Percentiles rank a stretch among this genome's conserved stretches.
Conservation (phyloP, 257 asterid species). For the Thymus quinquecostatus region DNA sequence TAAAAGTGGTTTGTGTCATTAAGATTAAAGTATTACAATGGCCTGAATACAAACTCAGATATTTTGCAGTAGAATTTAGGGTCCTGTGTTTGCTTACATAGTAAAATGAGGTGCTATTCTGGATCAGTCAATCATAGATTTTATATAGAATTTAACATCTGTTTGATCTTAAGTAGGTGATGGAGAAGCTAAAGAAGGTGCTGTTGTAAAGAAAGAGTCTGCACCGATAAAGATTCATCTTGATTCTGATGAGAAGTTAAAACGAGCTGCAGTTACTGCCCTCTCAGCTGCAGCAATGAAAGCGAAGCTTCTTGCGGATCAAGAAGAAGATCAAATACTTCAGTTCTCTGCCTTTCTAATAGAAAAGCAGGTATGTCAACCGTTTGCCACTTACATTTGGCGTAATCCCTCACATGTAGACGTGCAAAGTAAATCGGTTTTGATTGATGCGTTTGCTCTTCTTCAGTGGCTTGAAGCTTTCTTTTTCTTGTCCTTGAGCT, state of each 20-base stretch:
- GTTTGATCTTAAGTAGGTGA: constrained; percentile 42
- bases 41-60: constrained; percentile 3
- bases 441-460: constrained; percentile 23
- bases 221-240: constrained; percentile 39
- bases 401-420: constrained; percentile 15
- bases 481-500: constrained; percentile 4
- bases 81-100: constrained; percentile 1
- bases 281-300: constrained; percentile 95
- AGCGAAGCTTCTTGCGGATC: constrained; percentile 93
- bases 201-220: constrained; percentile 43
- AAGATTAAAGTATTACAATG: constrained; percentile 1
- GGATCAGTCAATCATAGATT: background rate
- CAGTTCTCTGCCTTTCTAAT: constrained; percentile 67
- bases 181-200: constrained; percentile 40
- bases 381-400: background rate
- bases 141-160: constrained; percentile 2
- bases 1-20: background rate
- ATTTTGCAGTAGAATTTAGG: constrained; percentile 12
- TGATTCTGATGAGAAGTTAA: constrained; percentile 51
- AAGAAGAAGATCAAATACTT: constrained; percentile 92
- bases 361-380: constrained; percentile 78
- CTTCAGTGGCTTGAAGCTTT: constrained; percentile 11
- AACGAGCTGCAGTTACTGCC: constrained; percentile 79
- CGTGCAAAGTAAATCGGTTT: constrained; percentile 28
- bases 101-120: constrained; percentile 16